These are phyloP conservation scores for Trypanosoma brucei DNA, from an alignment of 208 protist genomes.

Conservation along the genomic window DNA sequence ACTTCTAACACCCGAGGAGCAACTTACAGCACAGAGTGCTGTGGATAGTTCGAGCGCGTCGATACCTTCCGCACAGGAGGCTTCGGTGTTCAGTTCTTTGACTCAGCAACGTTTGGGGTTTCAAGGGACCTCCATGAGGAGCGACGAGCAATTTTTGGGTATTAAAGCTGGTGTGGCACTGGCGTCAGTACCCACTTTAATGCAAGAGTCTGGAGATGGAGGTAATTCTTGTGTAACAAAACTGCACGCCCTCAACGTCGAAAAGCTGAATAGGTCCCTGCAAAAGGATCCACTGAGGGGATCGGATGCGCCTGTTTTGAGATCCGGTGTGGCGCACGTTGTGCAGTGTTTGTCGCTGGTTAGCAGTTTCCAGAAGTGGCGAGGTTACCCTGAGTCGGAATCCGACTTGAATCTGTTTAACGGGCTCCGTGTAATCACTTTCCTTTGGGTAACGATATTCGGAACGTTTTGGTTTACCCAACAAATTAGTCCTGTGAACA, in stretches of 20 bases:
- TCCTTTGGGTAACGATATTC: conserved; percentile 26
- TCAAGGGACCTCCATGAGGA: no score
- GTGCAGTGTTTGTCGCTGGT: conserved; percentile 27
- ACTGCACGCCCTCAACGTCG: no score
- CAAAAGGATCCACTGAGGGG: neutral
- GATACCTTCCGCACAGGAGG: neutral
- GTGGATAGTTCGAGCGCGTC: neutral
- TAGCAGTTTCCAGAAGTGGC: conserved; percentile 30
- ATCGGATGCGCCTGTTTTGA: conserved; percentile 20
- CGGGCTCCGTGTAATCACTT: conserved; percentile 23
- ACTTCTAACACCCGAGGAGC: conserved; percentile 1
- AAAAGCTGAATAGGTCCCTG: neutral
- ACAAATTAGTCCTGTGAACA: conserved; percentile 14
- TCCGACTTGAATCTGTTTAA: conserved; percentile 33
- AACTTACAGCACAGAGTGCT: neutral
- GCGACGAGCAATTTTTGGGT: no score
- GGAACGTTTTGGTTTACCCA: conserved; percentile 22
- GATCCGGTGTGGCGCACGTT: conserved; percentile 12
- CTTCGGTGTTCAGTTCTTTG: no score
- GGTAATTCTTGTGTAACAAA: no score
- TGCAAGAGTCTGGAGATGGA: no score
- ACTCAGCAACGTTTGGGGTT: no score
- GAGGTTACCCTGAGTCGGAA: conserved; percentile 19
- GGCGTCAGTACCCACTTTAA: no score
- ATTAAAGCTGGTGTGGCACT: no score